phyloP scores from a whole-genome alignment of 306 rosid species.

The Pyrus betulifolia region DNA sequence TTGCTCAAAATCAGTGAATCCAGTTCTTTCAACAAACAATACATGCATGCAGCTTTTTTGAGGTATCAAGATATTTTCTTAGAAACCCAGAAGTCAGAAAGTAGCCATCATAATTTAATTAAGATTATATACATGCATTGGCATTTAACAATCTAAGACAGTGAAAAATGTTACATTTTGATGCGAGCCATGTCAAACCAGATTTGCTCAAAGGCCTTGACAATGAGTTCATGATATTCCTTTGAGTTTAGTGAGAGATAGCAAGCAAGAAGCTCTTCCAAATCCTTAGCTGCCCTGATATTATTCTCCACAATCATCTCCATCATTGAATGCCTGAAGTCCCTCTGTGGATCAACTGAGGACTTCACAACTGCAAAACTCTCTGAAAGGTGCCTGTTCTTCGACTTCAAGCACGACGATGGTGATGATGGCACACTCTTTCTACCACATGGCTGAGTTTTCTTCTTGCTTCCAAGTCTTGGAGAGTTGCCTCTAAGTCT shows the following conservation, averaged over 20 bases:
- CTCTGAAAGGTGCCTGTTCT: constrained; percentile 42
- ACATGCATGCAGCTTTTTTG: neutral
- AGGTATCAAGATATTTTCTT: neutral
- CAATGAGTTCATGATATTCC: constrained; percentile 61
- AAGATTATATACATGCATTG: constrained; percentile 18
- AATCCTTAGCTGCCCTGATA: constrained; percentile 59
- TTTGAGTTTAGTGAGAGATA: constrained; percentile 73
- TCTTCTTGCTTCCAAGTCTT: constrained; percentile 45
- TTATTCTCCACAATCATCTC: constrained; percentile 91
- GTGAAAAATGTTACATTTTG: constrained; percentile 17
- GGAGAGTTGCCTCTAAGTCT: constrained; percentile 69
- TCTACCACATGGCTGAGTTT: constrained; percentile 40
- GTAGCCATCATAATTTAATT: neutral
- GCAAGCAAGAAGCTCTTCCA: constrained; percentile 89
- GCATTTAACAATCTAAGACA: constrained; percentile 6
- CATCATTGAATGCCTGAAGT: constrained; percentile 82
- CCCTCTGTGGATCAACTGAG: constrained; percentile 69
- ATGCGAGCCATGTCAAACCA: constrained; percentile 62
- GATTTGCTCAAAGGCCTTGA: constrained; percentile 76
- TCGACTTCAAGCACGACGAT: constrained; percentile 12
- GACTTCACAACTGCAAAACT: constrained; percentile 79
- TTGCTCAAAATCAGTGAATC: neutral
- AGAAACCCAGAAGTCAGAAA: neutral
- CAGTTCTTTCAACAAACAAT: neutral
- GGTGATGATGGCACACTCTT: constrained; percentile 40